These are phyloP conservation scores for Pythium graminicola DNA, from an alignment of 352 stramenopile species.

Conservation along the genomic window DNA sequence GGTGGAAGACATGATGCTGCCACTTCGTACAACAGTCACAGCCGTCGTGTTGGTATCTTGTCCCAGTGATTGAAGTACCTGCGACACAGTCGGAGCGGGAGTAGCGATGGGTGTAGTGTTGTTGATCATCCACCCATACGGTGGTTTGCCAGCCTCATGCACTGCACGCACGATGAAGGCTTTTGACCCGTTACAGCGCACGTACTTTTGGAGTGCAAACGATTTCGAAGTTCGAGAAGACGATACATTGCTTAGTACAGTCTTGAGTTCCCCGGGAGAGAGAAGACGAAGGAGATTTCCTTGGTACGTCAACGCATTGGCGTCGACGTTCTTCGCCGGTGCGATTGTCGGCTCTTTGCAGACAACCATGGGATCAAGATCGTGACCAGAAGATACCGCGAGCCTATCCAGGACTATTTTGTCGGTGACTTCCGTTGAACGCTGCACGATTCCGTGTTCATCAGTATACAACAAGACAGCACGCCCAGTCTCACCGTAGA, in stretches of 20 bases:
- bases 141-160: conserved; percentile 51
- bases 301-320: conserved; percentile 28
- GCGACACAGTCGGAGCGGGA: conserved; percentile 21
- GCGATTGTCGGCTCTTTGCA: conserved; percentile 60
- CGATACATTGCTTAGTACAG: conserved; percentile 55
- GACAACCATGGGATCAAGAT: conserved; percentile 49
- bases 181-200: conserved; percentile 66
- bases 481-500: conserved; percentile 68
- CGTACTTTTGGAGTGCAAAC: conserved; percentile 67
- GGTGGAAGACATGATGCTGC: conserved; percentile 1
- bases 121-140: conserved; percentile 76
- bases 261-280: conserved; percentile 56
- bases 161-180: conserved; percentile 64
- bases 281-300: conserved; percentile 66
- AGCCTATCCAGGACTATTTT: conserved; percentile 71
- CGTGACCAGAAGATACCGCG: conserved; percentile 9
- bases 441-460: conserved; percentile 57
- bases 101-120: conserved; percentile 51
- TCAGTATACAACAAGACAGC: conserved; percentile 71
- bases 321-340: conserved; percentile 12
- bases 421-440: conserved; percentile 56
- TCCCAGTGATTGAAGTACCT: conserved; percentile 20
- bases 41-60: not conserved
- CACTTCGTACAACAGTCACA: not conserved
- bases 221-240: conserved; percentile 41